phyloP scores from a whole-genome alignment of 768 basidiomycete genomes.

The Lepiota brunneoincarnata region DNA sequence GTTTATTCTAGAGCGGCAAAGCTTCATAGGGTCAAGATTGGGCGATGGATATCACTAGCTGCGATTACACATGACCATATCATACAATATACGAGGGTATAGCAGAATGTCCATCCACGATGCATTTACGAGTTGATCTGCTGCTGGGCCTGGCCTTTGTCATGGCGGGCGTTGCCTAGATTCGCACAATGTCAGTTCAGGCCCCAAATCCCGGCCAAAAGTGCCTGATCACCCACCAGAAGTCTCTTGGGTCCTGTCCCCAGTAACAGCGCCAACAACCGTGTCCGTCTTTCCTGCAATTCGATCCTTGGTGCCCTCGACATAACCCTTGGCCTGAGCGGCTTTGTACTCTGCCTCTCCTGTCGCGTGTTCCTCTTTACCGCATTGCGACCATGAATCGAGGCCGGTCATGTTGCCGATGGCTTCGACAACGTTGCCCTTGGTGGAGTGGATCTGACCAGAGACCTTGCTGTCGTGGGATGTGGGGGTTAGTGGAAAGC shows the following conservation, averaged over 20 bases:
- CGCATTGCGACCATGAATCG: constrained; percentile 41
- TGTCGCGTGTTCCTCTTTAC: constrained; percentile 49
- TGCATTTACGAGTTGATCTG: constrained; percentile 30
- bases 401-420: constrained; percentile 49
- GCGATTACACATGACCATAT: no score
- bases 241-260: constrained; percentile 43
- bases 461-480: constrained; percentile 12
- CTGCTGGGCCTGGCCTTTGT: constrained; percentile 52
- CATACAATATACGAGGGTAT: no score
- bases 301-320: constrained; percentile 44
- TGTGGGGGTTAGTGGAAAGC: not conserved
- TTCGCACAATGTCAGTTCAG: not conserved
- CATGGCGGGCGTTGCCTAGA: constrained; percentile 45
- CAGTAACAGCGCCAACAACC: constrained; percentile 49
- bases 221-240: constrained; percentile 29
- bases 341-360: constrained; percentile 51
- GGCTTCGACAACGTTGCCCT: constrained; percentile 34
- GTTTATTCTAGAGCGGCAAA: no score
- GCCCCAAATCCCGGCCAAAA: not conserved
- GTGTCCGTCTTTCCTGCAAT: constrained; percentile 45
- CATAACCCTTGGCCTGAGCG: constrained; percentile 48
- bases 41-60: no score
- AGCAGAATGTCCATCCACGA: no score
- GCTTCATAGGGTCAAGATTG: no score
- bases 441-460: constrained; percentile 15